A percentile compares a stretch with the other conserved stretches of the same genome.
Conservation (phyloP, 257 asterid species). For the Solanum bulbocastanum region DNA sequence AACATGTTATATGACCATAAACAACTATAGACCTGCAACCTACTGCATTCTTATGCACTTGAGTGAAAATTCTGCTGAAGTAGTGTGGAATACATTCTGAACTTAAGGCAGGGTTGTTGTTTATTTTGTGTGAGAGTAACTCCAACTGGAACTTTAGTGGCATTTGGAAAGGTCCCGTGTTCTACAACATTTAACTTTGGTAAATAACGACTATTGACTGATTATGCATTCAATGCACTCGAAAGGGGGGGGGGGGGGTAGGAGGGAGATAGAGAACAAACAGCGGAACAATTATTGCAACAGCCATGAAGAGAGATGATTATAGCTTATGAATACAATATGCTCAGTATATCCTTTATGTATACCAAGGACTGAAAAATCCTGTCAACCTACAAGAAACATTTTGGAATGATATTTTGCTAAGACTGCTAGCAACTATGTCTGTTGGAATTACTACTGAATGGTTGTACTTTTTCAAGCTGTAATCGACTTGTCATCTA, state of each 20-base stretch:
- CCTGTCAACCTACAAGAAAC: not conserved
- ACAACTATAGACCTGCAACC: not conserved
- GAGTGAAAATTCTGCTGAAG: not conserved
- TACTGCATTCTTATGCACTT: not conserved
- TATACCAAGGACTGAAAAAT: not conserved
- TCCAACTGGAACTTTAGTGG: not conserved
- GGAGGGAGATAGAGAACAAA: not conserved
- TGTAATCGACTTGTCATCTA: not conserved
- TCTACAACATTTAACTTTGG: not conserved
- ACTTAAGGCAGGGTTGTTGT: not conserved
- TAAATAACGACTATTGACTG: not conserved
- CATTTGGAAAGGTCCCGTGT: not conserved
- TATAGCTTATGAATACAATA: not conserved
- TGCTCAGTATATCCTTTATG: not conserved
- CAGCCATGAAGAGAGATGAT: not conserved
- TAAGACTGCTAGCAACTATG: not conserved
- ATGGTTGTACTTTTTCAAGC: not conserved
- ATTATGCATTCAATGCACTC: not conserved
- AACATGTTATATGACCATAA: not conserved
- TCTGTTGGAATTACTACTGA: not conserved
- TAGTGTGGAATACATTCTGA: not conserved
- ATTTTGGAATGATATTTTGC: not conserved
- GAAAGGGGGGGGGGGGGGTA: not conserved
- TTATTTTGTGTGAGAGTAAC: not conserved
- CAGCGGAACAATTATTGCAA: not conserved